Conservation (phyloP, 2,329 filamentous ascomycete species). For the Zymoseptoria tritici region DNA sequence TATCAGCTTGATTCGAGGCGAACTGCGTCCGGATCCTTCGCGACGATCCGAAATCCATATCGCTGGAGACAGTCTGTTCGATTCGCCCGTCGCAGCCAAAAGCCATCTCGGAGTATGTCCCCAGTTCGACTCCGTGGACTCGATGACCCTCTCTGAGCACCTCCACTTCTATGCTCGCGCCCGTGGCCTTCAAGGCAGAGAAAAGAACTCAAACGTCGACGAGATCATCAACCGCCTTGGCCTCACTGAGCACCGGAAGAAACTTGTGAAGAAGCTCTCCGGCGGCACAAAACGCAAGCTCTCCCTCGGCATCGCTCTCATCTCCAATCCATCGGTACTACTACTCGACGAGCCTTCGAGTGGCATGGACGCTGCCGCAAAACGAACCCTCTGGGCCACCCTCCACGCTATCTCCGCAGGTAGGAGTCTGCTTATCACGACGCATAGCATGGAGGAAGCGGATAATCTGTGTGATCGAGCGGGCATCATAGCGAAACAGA, state of each 20-base stretch:
- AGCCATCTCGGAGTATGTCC: conserved; percentile 79
- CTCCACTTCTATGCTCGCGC: conserved; percentile 77
- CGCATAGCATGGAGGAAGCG: conserved; percentile 89
- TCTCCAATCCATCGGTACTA: conserved; percentile 79
- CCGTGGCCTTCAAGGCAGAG: conserved; percentile 55
- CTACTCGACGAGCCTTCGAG: conserved; percentile 80
- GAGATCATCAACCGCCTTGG: conserved; percentile 70
- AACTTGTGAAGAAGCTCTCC: conserved; percentile 69
- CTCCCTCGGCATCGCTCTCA: conserved; percentile 75
- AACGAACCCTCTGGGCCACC: conserved; percentile 83
- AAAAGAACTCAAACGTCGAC: conserved; percentile 65
- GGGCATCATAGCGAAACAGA: conserved; percentile 71
- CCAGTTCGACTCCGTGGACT: conserved; percentile 59
- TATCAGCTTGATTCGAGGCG: conserved; percentile 77
- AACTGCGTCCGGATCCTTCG: conserved; percentile 53
- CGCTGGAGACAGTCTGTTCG: conserved; percentile 64
- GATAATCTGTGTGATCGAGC: conserved; percentile 73
- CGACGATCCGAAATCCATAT: conserved; percentile 60
- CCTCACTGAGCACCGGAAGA: conserved; percentile 57
- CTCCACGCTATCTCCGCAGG: conserved; percentile 63
- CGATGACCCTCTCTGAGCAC: conserved; percentile 80
- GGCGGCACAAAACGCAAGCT: conserved; percentile 87
- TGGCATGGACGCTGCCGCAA: conserved; percentile 79
- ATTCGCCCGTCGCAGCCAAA: conserved; percentile 61
- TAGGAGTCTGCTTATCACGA: conserved; percentile 78